Evolutionary conservation across 106 monocot species (phyloP).

Genomic region (Dioscorea dumetorum): DNA sequence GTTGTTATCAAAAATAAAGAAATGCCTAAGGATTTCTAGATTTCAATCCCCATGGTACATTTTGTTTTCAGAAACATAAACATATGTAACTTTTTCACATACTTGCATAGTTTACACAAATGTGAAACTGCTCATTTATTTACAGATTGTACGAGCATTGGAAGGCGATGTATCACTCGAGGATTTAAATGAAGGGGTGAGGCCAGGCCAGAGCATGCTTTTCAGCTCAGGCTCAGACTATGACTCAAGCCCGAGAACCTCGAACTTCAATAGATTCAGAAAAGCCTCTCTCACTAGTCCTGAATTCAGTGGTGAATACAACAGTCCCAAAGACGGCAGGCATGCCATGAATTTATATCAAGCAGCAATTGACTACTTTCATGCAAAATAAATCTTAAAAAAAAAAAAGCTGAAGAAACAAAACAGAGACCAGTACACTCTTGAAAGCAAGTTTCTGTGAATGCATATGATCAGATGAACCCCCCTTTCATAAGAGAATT

Average conservation of each 20-base stretch:
- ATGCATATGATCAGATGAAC: too few species aligned
- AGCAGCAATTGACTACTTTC: slow-evolving; percentile 35
- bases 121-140: too few species aligned
- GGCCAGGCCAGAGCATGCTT: slow-evolving; percentile 54
- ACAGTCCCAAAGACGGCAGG: neutral
- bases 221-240: slow-evolving; percentile 59
- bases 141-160: slow-evolving; percentile 55
- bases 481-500: too few species aligned
- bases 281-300: slow-evolving; percentile 28
- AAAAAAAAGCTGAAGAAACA: neutral
- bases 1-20: too few species aligned
- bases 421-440: too few species aligned
- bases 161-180: slow-evolving; percentile 63
- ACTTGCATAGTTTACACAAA: too few species aligned
- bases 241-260: slow-evolving; percentile 29
- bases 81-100: too few species aligned
- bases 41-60: too few species aligned
- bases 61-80: too few species aligned
- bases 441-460: too few species aligned
- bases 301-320: slow-evolving; percentile 40
- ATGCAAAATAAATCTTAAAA: too few species aligned
- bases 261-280: slow-evolving; percentile 18
- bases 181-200: slow-evolving; percentile 57
- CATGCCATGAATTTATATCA: slow-evolving; percentile 4
- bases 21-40: too few species aligned